Conservation (phyloP, 108 stramenopile species). For the Tribonema minus region DNA sequence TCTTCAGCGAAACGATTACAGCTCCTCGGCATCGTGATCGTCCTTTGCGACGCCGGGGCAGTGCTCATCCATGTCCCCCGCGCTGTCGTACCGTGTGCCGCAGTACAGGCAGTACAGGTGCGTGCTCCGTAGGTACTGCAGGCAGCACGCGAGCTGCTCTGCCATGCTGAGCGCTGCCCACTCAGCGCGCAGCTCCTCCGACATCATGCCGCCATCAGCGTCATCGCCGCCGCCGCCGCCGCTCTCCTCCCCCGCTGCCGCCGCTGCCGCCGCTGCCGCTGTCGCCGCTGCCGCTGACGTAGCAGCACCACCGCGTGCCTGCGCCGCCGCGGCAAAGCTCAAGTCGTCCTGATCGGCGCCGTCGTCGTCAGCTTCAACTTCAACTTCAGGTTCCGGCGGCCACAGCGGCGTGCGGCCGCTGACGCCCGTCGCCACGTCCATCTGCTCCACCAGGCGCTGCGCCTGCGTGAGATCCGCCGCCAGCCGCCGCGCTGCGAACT, state of each 20-base stretch:
- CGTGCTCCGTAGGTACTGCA: too few relatives aligned
- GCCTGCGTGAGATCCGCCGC: not conserved
- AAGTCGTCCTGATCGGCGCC: not conserved
- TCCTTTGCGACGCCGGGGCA: too few relatives aligned
- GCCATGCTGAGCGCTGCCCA: too few relatives aligned
- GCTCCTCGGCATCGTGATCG: too few relatives aligned
- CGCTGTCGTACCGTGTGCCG: too few relatives aligned
- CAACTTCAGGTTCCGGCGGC: not conserved
- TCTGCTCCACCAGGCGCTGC: not conserved
- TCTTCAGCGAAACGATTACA: too few relatives aligned
- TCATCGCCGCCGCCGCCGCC: not conserved
- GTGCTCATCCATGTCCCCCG: too few relatives aligned
- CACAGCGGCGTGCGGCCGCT: not conserved
- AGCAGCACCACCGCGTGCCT: not conserved
- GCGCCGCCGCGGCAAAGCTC: not conserved
- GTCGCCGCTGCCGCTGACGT: not conserved
- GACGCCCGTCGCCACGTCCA: not conserved
- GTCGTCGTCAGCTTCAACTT: not conserved
- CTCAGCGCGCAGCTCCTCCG: too few relatives aligned
- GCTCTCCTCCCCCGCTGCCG: not conserved
- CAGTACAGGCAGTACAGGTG: too few relatives aligned
- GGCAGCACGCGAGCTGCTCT: too few relatives aligned
- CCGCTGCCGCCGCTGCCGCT: not conserved
- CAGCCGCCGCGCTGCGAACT: too few relatives aligned
- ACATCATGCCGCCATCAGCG: not conserved